These are phyloP conservation scores for Tricholomella constricta DNA, from an alignment of 768 basidiomycete genomes.

Conservation along the genomic window DNA sequence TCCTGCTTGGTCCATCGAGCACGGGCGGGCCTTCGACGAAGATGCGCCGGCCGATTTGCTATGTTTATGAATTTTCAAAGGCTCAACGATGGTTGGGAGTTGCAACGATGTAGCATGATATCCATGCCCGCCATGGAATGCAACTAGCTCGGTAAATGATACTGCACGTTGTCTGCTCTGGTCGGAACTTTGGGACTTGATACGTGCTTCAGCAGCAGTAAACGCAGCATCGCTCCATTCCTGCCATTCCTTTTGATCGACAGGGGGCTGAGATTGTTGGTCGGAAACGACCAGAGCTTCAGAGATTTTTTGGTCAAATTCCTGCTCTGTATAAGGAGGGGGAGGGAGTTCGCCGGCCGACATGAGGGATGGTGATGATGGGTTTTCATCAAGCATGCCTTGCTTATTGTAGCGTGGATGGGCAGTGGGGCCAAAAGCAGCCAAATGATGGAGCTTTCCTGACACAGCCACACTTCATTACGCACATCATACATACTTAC, in stretches of 20 bases:
- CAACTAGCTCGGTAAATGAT: conserved; percentile 6
- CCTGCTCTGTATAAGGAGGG: conserved; percentile 48
- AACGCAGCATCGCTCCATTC: conserved; percentile 48
- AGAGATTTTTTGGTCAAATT: conserved; percentile 56
- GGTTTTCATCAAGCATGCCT: background rate
- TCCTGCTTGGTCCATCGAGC: conserved; percentile 7
- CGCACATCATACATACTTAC: no score
- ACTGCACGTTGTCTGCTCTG: background rate
- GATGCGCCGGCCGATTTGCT: conserved; percentile 5
- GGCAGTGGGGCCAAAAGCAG: background rate
- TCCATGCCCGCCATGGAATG: conserved; percentile 6
- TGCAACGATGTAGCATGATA: conserved; percentile 4
- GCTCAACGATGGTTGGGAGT: conserved; percentile 24
- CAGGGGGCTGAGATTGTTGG: conserved; percentile 21
- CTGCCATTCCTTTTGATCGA: conserved; percentile 49
- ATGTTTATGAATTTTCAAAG: conserved; percentile 39
- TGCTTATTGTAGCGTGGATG: background rate
- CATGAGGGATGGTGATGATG: conserved; percentile 8
- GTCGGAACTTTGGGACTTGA: background rate
- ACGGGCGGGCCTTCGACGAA: conserved; percentile 20
- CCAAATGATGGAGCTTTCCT: background rate
- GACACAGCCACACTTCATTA: no score
- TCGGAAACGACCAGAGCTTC: conserved; percentile 42
- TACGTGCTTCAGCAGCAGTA: conserved; percentile 27
- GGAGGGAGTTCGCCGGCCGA: conserved; percentile 36